A percentile compares a stretch with the other conserved stretches of the same genome.
phyloP scores from a whole-genome alignment of 2,329 filamentous ascomycete species.

The Fusarium poae region DNA sequence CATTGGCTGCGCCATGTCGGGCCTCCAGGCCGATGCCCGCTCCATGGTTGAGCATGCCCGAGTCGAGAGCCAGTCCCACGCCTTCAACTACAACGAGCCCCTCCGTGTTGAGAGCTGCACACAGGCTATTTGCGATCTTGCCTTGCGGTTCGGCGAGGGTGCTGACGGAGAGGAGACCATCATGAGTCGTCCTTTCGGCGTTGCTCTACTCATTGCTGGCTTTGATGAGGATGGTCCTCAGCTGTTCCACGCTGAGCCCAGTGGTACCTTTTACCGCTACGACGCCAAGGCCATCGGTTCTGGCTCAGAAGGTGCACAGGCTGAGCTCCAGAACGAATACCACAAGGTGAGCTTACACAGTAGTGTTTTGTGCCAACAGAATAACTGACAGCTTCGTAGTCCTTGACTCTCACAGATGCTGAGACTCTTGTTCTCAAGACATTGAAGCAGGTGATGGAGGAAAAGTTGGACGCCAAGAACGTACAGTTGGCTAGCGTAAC shows the following conservation, averaged over 20 bases:
- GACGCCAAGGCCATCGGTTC: slow-evolving; percentile 99
- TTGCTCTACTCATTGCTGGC: slow-evolving; percentile 94
- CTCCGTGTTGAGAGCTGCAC: slow-evolving; percentile 97
- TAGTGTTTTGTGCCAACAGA: neutral
- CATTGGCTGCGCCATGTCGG: slow-evolving; percentile 99
- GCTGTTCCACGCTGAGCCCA: slow-evolving; percentile 97
- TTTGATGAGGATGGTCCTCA: slow-evolving; percentile 97
- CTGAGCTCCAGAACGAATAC: slow-evolving; percentile 98
- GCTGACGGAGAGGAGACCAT: slow-evolving; percentile 98
- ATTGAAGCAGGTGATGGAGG: slow-evolving; percentile 99
- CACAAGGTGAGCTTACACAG: slow-evolving; percentile 74
- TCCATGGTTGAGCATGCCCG: slow-evolving; percentile 99
- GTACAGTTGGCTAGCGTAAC: slow-evolving; percentile 98
- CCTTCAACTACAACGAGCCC: slow-evolving; percentile 97
- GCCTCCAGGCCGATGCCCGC: slow-evolving; percentile 95
- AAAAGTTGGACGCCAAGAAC: slow-evolving; percentile 99
- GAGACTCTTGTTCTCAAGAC: slow-evolving; percentile 98
- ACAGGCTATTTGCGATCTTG: slow-evolving; percentile 97
- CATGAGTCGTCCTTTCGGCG: slow-evolving; percentile 97
- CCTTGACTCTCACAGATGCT: slow-evolving; percentile 89
- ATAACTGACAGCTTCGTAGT: slow-evolving; percentile 61
- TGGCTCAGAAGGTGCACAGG: slow-evolving; percentile 96
- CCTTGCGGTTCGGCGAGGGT: slow-evolving; percentile 95
- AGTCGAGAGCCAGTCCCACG: slow-evolving; percentile 96
- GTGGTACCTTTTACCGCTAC: slow-evolving; percentile 98